Evolutionary conservation across 495 filamentous ascomycete species (phyloP), one percentile per base, ranked within the genome.

Genomic region (Neurospora sp.): DNA sequence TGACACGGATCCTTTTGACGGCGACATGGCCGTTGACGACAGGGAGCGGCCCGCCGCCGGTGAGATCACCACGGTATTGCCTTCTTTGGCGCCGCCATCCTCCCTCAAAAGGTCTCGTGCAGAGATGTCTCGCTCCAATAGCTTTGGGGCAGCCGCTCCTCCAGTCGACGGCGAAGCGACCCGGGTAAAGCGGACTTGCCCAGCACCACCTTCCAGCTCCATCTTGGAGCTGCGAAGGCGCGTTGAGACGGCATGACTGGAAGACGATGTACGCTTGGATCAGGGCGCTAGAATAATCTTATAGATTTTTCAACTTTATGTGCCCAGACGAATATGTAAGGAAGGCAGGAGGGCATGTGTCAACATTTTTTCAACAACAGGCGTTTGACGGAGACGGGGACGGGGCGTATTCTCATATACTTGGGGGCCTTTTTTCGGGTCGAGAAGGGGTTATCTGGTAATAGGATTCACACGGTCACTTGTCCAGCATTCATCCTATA

Each of bases 121-220:
- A 12, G 85, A 88, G 72, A 85, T 88, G 72, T 84, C 86, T 16
- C 78, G 83, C 54, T 84, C 85, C 7, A 80, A 83, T 23, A 86
- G 84, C 72, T 84, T 87, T 74, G 83, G 83, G 35, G 70, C 74
- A 44, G 72, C 74, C 6, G 74, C 76, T 20, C 40, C 73, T 7
- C 39, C 69, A n/a, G 41, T 39, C 18, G 74, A 76, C 3, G 39
- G 37, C 42, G 74, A 77, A 18, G 73, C 42, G 10, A 27, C 72
- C 9, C 72, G 76, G 10, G 69, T 40, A 38, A 77, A 77, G 46
- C 72, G 76, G 66, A 60, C 70, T 20, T 72, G 76, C 42, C 76
- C 76, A 35, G 49, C 72, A 20, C 44, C 35, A 5, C 38, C 72
- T 70, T 73, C 74, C 16, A 60, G 40, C 14, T 72, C 78, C n/a